These are phyloP conservation scores for Mucor lusitanicus DNA, from an alignment of 371 early-diverging fungal species.

Conservation along the genomic window DNA sequence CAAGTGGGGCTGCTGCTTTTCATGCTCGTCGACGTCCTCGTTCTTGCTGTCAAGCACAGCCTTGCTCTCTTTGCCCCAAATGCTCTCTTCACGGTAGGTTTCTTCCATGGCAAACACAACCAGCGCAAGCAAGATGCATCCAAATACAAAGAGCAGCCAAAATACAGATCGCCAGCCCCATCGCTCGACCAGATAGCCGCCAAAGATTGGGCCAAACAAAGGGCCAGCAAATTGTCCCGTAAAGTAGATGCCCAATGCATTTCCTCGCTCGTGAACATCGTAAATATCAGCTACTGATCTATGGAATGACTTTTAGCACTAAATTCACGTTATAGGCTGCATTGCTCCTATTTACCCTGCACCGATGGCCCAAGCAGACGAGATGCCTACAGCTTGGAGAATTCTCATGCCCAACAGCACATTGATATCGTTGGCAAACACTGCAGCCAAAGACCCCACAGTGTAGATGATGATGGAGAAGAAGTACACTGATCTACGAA, in stretches of 20 bases:
- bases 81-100: slow-evolving; percentile 60
- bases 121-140: slow-evolving; percentile 24
- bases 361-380: slow-evolving; percentile 78
- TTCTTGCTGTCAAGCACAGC: background rate
- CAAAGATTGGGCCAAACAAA: slow-evolving; percentile 43
- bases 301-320: background rate
- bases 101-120: slow-evolving; percentile 67
- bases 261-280: slow-evolving; percentile 48
- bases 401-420: slow-evolving; percentile 68
- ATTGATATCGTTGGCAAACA: slow-evolving; percentile 59
- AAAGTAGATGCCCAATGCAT: slow-evolving; percentile 54
- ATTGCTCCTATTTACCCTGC: slow-evolving; percentile 49
- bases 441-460: slow-evolving; percentile 69
- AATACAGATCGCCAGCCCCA: slow-evolving; percentile 50
- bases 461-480: slow-evolving; percentile 62
- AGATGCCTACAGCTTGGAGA: slow-evolving; percentile 75
- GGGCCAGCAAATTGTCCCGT: slow-evolving; percentile 53
- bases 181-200: slow-evolving; percentile 44
- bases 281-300: slow-evolving; percentile 63
- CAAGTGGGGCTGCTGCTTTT: background rate
- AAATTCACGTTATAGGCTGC: background rate
- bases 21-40: background rate
- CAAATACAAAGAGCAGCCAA: slow-evolving; percentile 39
- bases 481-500: slow-evolving; percentile 68
- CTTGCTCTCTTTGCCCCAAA: slow-evolving; percentile 32